These are phyloP conservation scores for Westerdykella ornata DNA, from an alignment of 2,329 filamentous ascomycete genomes.

Conservation along the genomic window DNA sequence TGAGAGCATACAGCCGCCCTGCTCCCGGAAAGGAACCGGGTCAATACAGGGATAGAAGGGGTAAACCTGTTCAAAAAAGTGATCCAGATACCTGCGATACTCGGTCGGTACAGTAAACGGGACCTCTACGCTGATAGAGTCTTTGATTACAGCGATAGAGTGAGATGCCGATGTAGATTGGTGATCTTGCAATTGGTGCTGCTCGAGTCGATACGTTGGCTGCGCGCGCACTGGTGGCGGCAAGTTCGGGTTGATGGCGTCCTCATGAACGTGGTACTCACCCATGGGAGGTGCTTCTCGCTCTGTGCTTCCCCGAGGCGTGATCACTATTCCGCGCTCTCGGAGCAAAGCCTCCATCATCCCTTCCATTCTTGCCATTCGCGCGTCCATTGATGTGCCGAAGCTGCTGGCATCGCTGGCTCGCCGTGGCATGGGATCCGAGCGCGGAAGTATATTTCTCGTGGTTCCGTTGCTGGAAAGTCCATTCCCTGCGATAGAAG, in stretches of 20 bases:
- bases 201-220: too few relatives aligned
- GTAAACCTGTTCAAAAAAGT: conserved; percentile 26
- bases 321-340: conserved; percentile 20
- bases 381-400: conserved; percentile 27
- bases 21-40: conserved; percentile 21
- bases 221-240: conserved; percentile 3
- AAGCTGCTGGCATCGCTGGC: conserved; percentile 24
- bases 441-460: conserved; percentile 17
- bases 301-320: conserved; percentile 22
- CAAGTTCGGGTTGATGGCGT: conserved; percentile 20
- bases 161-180: too few relatives aligned
- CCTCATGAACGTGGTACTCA: conserved; percentile 16
- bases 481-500: conserved; percentile 1
- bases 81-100: conserved; percentile 20
- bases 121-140: too few relatives aligned
- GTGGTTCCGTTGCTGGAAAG: conserved; percentile 6
- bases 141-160: too few relatives aligned
- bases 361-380: conserved; percentile 30
- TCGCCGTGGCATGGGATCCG: conserved; percentile 16
- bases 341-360: conserved; percentile 34
- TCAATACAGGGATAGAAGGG: conserved; percentile 26
- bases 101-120: conserved; percentile 4
- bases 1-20: conserved; percentile 20
- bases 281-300: conserved; percentile 18
- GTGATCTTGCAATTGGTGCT: too few relatives aligned